Conservation (phyloP, 2,329 filamentous ascomycete species). For the Cladosporium austrohemisphaericum region DNA sequence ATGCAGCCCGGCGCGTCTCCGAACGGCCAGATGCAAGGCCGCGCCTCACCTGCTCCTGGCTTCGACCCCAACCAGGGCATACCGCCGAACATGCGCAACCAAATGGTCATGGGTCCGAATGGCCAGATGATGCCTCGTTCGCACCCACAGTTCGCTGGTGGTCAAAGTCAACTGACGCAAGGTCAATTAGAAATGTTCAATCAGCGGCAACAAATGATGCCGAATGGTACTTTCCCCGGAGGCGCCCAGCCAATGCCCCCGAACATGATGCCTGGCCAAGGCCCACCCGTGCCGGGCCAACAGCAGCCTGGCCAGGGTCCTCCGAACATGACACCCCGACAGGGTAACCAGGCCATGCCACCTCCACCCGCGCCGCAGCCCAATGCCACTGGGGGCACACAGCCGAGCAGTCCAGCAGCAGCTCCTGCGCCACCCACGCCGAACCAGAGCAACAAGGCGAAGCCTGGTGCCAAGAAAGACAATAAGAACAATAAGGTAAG, state of each 20-base stretch:
- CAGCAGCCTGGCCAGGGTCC: slow-evolving; percentile 48
- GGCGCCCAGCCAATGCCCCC: slow-evolving; percentile 36
- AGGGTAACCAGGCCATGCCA: slow-evolving; percentile 52
- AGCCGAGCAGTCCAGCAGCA: slow-evolving; percentile 47
- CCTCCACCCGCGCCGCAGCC: slow-evolving; percentile 47
- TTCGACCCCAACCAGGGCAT: slow-evolving; percentile 33
- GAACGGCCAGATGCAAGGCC: slow-evolving; percentile 62
- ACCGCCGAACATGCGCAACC: slow-evolving; percentile 26
- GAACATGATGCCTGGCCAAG: slow-evolving; percentile 39
- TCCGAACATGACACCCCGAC: slow-evolving; percentile 65
- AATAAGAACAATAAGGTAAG: slow-evolving; percentile 47
- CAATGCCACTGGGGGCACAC: slow-evolving; percentile 39
- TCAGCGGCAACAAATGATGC: slow-evolving; percentile 26
- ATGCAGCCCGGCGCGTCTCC: slow-evolving; percentile 68
- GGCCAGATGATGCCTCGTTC: slow-evolving; percentile 61
- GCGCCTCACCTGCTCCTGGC: slow-evolving; percentile 59
- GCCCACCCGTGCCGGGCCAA: slow-evolving; percentile 34
- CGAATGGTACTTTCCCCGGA: slow-evolving; percentile 33
- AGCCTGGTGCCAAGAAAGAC: slow-evolving; percentile 71
- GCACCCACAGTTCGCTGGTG: slow-evolving; percentile 53
- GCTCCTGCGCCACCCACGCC: slow-evolving; percentile 68
- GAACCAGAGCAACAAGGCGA: slow-evolving; percentile 66
- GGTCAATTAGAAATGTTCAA: slow-evolving; percentile 45
- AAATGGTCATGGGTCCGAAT: slow-evolving; percentile 49
- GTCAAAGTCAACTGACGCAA: slow-evolving; percentile 44